Evolutionary conservation across 805 yeast species (phyloP).

Genomic region (Myxozyma melibiosi): DNA sequence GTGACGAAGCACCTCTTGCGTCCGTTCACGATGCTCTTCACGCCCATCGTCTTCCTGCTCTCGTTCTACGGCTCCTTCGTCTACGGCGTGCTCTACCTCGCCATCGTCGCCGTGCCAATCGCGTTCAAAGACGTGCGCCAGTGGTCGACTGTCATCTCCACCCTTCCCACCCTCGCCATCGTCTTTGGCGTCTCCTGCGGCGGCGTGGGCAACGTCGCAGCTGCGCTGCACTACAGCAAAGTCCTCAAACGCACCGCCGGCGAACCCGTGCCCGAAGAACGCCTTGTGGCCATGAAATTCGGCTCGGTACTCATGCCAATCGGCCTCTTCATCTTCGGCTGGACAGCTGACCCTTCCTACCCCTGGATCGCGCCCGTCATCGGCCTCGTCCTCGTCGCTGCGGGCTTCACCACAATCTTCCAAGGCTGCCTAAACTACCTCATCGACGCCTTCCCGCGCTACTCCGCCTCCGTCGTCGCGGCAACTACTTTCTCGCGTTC

Average conservation of each 20-base stretch:
- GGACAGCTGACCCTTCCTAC: constrained; percentile 53
- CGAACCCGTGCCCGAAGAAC: constrained; percentile 59
- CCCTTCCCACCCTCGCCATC: constrained; percentile 42
- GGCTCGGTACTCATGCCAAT: constrained; percentile 48
- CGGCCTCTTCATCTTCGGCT: constrained; percentile 63
- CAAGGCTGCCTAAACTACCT: constrained; percentile 62
- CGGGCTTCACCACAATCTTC: constrained; percentile 59
- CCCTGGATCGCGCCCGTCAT: constrained; percentile 62
- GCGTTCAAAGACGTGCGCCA: constrained; percentile 41
- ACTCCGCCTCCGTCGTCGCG: constrained; percentile 67
- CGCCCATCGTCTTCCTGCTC: constrained; percentile 49
- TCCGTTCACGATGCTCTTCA: constrained; percentile 73
- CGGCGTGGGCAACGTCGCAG: constrained; percentile 38
- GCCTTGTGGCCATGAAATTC: constrained; percentile 58
- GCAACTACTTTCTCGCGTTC: constrained; percentile 65
- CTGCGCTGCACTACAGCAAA: constrained; percentile 38
- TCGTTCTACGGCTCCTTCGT: constrained; percentile 49
- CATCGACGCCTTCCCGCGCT: constrained; percentile 59
- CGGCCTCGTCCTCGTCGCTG: constrained; percentile 56
- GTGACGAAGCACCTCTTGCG: constrained; percentile 71
- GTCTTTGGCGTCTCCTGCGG: constrained; percentile 43
- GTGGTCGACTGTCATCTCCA: constrained; percentile 42
- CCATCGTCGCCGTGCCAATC: constrained; percentile 47
- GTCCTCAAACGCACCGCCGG: constrained; percentile 44
- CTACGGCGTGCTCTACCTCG: constrained; percentile 49